Base-by-base conservation (phyloP, 164 flowering plant species). In the Vitis rupestris region DNA sequence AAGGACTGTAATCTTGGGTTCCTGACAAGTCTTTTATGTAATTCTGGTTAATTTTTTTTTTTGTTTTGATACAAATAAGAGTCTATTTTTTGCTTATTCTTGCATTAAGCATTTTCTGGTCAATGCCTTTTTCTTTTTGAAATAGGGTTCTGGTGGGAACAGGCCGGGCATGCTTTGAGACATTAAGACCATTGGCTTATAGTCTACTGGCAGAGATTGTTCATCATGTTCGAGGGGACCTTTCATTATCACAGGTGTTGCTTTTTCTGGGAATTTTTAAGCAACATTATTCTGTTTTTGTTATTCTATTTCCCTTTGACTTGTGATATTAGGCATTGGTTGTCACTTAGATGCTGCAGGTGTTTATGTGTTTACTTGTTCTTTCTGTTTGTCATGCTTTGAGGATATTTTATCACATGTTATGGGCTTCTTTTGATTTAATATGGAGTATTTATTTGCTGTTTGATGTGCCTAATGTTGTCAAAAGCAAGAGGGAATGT, bases 171-270 rank as follows among this genome's bases (percentile, higher is more conserved):
- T 96, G 99, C 82, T 91, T 82, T 72, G 99, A 96, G 82, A 87
- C 98, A 51, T 80, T 93, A 75, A 86, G 98, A 75, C 99, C 99
- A 58, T 76, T 96, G 82, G 99, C 99, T 59, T 96, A 93, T 69
- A 96, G 99, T 78, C 82, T 96, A 56, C 83, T 96, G 71, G 99
- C 99, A 17, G 99, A 96, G 80, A 90, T 96, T 82, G 96, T 93
- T 67, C 97, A 93, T 82, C 99, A 93, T 83, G 99, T 96, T 74
- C 84, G 98, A 31, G 82, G 72, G 50, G 97, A 96, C 63, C 97
- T 96, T 49, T 88, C 99, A 56, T 74, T 93, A 68, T 73, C 97
- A 53, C 99, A 96, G 99, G 99, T 95, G 31, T 64, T 59, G 49
- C 16, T 69, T 13, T 65, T 69, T 11, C 4, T 44, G 55, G 23